A percentile compares a stretch with the other conserved stretches of the same genome.
Conservation (phyloP, 2,329 filamentous ascomycete species). For the Microsporum audouinii region DNA sequence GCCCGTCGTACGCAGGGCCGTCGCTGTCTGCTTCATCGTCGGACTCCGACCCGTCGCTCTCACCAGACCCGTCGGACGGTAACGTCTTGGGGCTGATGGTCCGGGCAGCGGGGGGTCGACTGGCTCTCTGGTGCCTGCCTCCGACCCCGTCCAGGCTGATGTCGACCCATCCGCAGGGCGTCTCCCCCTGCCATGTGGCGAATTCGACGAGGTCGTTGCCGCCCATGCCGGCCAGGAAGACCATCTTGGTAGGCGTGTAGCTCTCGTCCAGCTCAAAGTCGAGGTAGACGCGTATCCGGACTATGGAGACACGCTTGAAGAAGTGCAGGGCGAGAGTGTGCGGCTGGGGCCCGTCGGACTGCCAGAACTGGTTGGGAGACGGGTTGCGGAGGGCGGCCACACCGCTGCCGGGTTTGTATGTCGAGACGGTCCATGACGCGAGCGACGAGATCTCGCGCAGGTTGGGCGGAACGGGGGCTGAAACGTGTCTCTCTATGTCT, state of each 20-base stretch:
- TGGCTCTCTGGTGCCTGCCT: constrained; percentile 28
- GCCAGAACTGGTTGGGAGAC: constrained; percentile 50
- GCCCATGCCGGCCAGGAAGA: constrained; percentile 78
- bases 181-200: constrained; percentile 63
- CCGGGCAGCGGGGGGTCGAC: constrained; percentile 12
- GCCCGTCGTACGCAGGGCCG: constrained; percentile 17
- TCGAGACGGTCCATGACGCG: constrained; percentile 55
- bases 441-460: constrained; percentile 54
- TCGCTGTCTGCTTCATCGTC: constrained; percentile 12
- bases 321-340: constrained; percentile 54
- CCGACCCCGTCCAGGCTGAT: constrained; percentile 58
- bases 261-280: constrained; percentile 90
- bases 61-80: not conserved
- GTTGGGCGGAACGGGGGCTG: constrained; percentile 29
- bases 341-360: constrained; percentile 55
- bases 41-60: not conserved
- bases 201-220: constrained; percentile 88
- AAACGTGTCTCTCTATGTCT: constrained; percentile 20
- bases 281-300: constrained; percentile 48
- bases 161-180: constrained; percentile 82
- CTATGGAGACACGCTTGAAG: constrained; percentile 43
- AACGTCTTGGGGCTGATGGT: not conserved
- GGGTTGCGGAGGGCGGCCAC: constrained; percentile 49
- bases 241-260: constrained; percentile 89
- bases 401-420: constrained; percentile 51